Evolutionary conservation across 164 flowering plant genomes (phyloP).

Genomic region (Sextonia rubra): DNA sequence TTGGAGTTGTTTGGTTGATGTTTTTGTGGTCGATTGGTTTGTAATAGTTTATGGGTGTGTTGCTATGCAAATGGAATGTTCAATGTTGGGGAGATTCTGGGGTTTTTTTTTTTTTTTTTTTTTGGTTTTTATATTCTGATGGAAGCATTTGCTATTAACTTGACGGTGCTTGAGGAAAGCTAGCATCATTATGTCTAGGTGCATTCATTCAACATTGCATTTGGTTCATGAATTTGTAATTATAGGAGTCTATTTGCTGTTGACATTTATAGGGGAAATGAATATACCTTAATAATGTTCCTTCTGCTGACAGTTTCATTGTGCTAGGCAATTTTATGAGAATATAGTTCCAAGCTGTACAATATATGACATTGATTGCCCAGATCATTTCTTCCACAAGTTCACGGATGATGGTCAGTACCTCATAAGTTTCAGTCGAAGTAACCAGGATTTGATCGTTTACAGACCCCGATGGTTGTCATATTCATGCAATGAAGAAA

Average conservation of each 20-base stretch:
- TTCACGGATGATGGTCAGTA: constrained; percentile 94
- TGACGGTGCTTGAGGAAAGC: neutral
- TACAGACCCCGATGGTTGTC: constrained; percentile 88
- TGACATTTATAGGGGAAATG: neutral
- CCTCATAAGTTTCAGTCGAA: constrained; percentile 87
- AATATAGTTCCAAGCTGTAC: constrained; percentile 85
- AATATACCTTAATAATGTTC: neutral
- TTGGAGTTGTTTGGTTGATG: neutral
- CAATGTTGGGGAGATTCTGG: too few species aligned
- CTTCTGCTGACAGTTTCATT: constrained; percentile 56
- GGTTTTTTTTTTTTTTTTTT: too few species aligned
- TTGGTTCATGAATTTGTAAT: neutral
- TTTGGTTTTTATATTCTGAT: neutral
- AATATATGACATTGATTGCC: constrained; percentile 79
- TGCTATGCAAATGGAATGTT: too few species aligned
- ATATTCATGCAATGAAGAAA: constrained; percentile 68
- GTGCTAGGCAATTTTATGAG: constrained; percentile 82
- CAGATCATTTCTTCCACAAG: constrained; percentile 87
- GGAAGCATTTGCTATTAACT: neutral
- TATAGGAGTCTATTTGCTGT: neutral
- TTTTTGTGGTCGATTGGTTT: neutral
- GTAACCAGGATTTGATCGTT: constrained; percentile 82
- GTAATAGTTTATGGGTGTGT: too few species aligned
- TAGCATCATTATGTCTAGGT: neutral
- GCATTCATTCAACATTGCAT: neutral